These are phyloP conservation scores for Podospora pseudocomata DNA, from an alignment of 495 filamentous ascomycete species.

Conservation along the genomic window DNA sequence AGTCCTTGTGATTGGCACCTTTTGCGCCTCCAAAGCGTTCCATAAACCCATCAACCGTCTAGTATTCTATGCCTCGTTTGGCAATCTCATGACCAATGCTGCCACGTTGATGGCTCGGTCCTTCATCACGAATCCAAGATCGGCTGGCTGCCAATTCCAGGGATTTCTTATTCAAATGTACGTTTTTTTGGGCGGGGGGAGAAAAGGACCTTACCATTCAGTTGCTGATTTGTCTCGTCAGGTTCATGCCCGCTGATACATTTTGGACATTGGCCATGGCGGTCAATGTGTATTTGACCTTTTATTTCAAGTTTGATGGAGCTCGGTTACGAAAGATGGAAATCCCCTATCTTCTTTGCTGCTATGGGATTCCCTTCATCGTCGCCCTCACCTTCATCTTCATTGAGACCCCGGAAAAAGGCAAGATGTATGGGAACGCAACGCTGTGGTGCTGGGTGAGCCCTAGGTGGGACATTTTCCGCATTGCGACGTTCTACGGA, in stretches of 20 bases:
- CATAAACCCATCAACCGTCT: slow-evolving; percentile 79
- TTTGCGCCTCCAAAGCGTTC: slow-evolving; percentile 56
- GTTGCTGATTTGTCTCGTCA: slow-evolving; percentile 29
- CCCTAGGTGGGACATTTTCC: slow-evolving; percentile 62
- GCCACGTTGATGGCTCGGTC: slow-evolving; percentile 68
- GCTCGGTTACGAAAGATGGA: slow-evolving; percentile 64
- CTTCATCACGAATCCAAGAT: slow-evolving; percentile 45
- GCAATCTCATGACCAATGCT: slow-evolving; percentile 76
- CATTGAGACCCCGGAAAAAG: slow-evolving; percentile 45
- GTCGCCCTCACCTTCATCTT: slow-evolving; percentile 67
- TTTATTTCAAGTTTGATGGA: slow-evolving; percentile 72
- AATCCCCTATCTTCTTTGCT: slow-evolving; percentile 64
- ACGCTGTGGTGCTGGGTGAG: slow-evolving; percentile 83
- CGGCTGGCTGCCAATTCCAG: slow-evolving; percentile 68
- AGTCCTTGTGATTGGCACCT: slow-evolving; percentile 70
- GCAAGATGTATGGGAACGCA: slow-evolving; percentile 71
- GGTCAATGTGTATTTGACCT: slow-evolving; percentile 81
- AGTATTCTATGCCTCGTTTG: slow-evolving; percentile 80
- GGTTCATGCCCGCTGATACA: slow-evolving; percentile 76
- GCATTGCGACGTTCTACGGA: slow-evolving; percentile 75
- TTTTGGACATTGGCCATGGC: slow-evolving; percentile 83
- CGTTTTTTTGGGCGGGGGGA: slow-evolving; percentile 16
- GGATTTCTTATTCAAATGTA: slow-evolving; percentile 71
- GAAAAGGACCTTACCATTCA: neutral
- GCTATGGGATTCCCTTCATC: slow-evolving; percentile 74